A percentile compares a stretch with the other conserved stretches of the same genome.
Evolutionary conservation across 768 basidiomycete species (phyloP).

Genomic region (Mycena filopes): DNA sequence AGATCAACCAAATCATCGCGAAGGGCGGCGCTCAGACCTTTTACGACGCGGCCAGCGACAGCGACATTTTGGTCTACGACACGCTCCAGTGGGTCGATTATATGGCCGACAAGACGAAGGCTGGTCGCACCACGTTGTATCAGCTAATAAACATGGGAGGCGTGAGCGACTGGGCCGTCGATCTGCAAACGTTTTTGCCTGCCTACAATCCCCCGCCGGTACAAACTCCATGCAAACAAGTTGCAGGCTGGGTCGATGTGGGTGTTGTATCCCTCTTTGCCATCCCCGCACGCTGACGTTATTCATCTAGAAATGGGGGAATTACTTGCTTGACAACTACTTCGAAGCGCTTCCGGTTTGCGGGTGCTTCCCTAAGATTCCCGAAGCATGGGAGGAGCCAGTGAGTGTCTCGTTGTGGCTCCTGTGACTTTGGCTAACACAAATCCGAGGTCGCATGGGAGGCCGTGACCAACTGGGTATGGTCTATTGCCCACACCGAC

Average conservation of each 20-base stretch:
- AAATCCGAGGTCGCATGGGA: constrained; percentile 2
- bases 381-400: constrained; percentile 12
- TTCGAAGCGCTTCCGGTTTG: neutral
- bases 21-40: neutral
- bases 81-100: constrained; percentile 12
- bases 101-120: constrained; percentile 7
- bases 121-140: constrained; percentile 4
- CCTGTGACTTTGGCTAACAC: neutral
- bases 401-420: neutral
- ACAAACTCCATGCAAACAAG: constrained; percentile 6
- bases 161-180: constrained; percentile 17
- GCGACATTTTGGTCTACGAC: constrained; percentile 15
- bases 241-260: constrained; percentile 11
- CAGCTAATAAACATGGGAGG: constrained; percentile 12
- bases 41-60: constrained; percentile 5
- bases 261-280: neutral
- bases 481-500: neutral
- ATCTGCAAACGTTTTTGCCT: constrained; percentile 5
- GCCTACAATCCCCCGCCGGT: constrained; percentile 2
- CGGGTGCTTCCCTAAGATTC: constrained; percentile 7
- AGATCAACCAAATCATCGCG: constrained; percentile 13
- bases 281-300: neutral
- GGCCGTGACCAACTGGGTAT: constrained; percentile 7
- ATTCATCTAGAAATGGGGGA: neutral
- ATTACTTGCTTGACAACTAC: neutral